Base-by-base conservation (phyloP, 306 rosid species). In the Amphicarpaea edgeworthii region DNA sequence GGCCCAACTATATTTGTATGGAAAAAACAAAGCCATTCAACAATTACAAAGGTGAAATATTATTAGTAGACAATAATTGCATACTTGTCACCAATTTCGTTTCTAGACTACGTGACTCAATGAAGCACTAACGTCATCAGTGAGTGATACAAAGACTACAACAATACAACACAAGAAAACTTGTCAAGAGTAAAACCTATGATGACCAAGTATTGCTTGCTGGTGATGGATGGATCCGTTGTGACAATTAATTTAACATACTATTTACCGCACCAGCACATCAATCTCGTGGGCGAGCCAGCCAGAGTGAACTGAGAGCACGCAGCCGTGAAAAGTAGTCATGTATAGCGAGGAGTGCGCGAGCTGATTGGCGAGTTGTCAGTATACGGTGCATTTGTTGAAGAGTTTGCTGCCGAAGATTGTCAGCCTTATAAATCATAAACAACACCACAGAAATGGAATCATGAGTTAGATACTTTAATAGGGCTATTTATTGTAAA, bases 281-380 rank as follows among this genome's bases (percentile, higher is more conserved):
- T 85, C 81, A 92, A 68, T 93, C 97, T 87, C 91, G 87, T 0
- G 99, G 99, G 12, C 99, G 99, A 37, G 99, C 97, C 42, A 90
- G 89, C 99, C 99, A 95, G 54, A 95, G 97, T 3, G 99, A 90
- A 78, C 99, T 95, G 12, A 95, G 99, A 78, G 97, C 97, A 0
- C 97, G 99, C 15, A 95, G 85, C 23, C 99, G 82, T 0, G 97
- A 86, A 83, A 90, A 90, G 68, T 95, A 95, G 65, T 95, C 99
- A 9, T 87, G 90, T 76, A 95, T 90, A 1, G 97, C 99, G 12
- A 95, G 93, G 61, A 95, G 93, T 0, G 97, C 99, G 3, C 97
- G 99, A 68, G 99, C 97, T 2, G 99, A 92, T 77, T 95, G 99
- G 3, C 95, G 96, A 12, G 97, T 92, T 54, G 99, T 92, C 90